These are phyloP conservation scores for Hawksworthiomyces lignivorus DNA, from an alignment of 2,329 filamentous ascomycete species.

Conservation along the genomic window DNA sequence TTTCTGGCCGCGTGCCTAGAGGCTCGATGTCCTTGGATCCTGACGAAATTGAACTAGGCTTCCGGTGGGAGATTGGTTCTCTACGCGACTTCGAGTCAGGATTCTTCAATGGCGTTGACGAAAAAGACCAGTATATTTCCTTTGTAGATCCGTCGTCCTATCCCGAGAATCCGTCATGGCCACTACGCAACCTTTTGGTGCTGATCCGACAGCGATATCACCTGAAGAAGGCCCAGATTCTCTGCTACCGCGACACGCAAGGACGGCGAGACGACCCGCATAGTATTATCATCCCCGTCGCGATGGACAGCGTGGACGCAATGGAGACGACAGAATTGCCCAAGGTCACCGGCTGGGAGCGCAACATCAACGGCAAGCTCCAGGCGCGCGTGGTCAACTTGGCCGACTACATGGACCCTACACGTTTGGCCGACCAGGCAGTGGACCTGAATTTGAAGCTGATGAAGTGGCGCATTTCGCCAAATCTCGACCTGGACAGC, in stretches of 20 bases:
- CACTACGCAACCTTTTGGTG: slow-evolving; percentile 79
- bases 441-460: slow-evolving; percentile 95
- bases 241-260: slow-evolving; percentile 86
- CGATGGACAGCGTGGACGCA: slow-evolving; percentile 38
- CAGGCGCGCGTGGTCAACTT: slow-evolving; percentile 72
- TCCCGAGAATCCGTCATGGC: slow-evolving; percentile 80
- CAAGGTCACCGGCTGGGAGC: slow-evolving; percentile 93
- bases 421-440: slow-evolving; percentile 79
- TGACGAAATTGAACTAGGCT: slow-evolving; percentile 49
- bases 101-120: slow-evolving; percentile 68
- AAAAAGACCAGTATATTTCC: slow-evolving; percentile 72
- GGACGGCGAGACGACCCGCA: slow-evolving; percentile 68
- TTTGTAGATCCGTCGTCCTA: slow-evolving; percentile 95
- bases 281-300: slow-evolving; percentile 67
- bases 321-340: slow-evolving; percentile 53
- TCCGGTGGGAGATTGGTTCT: slow-evolving; percentile 68
- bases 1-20: not conserved
- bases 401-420: slow-evolving; percentile 88
- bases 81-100: slow-evolving; percentile 74
- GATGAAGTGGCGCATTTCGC: slow-evolving; percentile 97
- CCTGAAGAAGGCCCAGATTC: slow-evolving; percentile 67
- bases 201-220: slow-evolving; percentile 77
- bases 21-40: slow-evolving; percentile 42
- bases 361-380: slow-evolving; percentile 70
- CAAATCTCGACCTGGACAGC: slow-evolving; percentile 74